phyloP scores from a whole-genome alignment of 164 flowering plant genomes.

The Stephania japonica region DNA sequence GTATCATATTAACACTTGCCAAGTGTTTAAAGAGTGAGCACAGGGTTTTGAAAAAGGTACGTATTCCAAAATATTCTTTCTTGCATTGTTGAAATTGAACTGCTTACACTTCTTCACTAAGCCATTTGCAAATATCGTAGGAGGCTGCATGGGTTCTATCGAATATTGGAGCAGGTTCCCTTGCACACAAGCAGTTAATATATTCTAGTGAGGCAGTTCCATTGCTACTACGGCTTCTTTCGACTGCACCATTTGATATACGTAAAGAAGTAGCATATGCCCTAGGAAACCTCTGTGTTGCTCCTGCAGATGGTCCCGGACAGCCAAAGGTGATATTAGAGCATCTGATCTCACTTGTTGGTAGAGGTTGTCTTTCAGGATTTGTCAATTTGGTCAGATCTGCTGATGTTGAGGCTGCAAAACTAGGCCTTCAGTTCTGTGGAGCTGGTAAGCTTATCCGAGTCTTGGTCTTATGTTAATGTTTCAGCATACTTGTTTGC shows the following conservation, averaged over 20 bases:
- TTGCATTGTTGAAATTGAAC: neutral
- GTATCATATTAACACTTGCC: constrained; percentile 44
- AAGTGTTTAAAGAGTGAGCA: constrained; percentile 89
- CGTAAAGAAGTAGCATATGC: constrained; percentile 90
- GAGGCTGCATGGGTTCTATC: constrained; percentile 98
- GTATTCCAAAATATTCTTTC: neutral
- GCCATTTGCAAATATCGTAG: constrained; percentile 30
- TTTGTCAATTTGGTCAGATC: constrained; percentile 79
- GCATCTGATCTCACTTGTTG: constrained; percentile 74
- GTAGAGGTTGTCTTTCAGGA: constrained; percentile 77
- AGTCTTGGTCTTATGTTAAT: neutral
- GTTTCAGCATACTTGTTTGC: neutral
- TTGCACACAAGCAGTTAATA: constrained; percentile 72
- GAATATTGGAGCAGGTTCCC: constrained; percentile 88
- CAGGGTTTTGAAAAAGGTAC: constrained; percentile 88
- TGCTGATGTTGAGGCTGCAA: constrained; percentile 87
- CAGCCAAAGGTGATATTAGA: constrained; percentile 65
- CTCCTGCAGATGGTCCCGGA: constrained; percentile 46
- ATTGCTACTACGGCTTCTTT: constrained; percentile 56
- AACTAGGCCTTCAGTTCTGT: constrained; percentile 88
- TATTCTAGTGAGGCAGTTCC: constrained; percentile 61
- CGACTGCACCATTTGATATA: constrained; percentile 83
- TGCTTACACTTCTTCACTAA: neutral
- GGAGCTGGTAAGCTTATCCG: constrained; percentile 66
- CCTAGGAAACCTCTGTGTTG: constrained; percentile 90